These are phyloP conservation scores for Falciphora oryzae DNA, from an alignment of 2,329 filamentous ascomycete genomes.

Conservation along the genomic window DNA sequence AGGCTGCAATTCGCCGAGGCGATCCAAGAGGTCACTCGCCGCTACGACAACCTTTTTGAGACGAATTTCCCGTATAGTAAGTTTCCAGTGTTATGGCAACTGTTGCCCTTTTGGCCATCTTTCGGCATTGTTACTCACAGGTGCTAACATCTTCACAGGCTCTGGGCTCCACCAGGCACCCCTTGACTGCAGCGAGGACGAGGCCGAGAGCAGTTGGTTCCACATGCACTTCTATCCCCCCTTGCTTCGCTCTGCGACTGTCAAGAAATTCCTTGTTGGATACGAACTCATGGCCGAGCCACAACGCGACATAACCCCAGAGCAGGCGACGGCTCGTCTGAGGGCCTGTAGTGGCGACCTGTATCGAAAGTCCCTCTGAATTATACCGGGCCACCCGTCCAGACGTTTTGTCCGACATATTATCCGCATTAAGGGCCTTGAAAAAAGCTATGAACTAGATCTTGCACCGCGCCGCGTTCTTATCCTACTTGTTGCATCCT, in stretches of 20 bases:
- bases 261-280: conserved; percentile 93
- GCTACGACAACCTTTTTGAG: conserved; percentile 97
- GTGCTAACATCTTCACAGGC: conserved; percentile 35
- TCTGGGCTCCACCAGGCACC: conserved; percentile 97
- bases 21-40: conserved; percentile 78
- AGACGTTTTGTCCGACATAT: background rate
- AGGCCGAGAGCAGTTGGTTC: conserved; percentile 82
- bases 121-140: background rate
- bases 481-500: background rate
- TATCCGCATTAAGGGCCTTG: background rate
- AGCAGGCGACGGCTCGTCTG: conserved; percentile 80
- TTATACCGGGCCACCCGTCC: background rate
- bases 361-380: conserved; percentile 62
- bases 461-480: background rate
- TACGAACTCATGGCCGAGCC: conserved; percentile 97
- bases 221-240: conserved; percentile 99
- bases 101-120: background rate
- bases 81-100: conserved; percentile 21
- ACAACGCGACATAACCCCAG: conserved; percentile 96
- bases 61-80: conserved; percentile 91
- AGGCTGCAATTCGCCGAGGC: conserved; percentile 71
- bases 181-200: conserved; percentile 71
- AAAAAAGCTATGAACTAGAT: background rate
- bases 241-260: conserved; percentile 82
- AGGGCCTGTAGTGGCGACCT: conserved; percentile 72